Evolutionary conservation across 768 basidiomycete species (phyloP), one percentile per base, ranked within the genome.

Genomic region (Tephrocybe sp.): DNA sequence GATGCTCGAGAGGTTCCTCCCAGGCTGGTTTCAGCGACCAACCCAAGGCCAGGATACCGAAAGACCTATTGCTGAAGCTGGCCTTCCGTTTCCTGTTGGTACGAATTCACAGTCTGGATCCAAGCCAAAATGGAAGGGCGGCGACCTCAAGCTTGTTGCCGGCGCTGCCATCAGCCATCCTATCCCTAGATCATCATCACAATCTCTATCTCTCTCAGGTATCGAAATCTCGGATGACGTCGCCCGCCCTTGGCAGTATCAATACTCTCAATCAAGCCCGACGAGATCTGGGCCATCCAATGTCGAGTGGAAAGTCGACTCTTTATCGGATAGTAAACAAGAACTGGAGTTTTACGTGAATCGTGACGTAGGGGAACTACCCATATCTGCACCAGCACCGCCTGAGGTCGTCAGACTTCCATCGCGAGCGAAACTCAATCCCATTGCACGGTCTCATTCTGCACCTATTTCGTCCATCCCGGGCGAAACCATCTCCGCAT

Each of bases 281-380:
- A 67, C 52, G 63, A 71, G 47, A 57, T 59, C 48, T 43, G 59
- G 54, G 1, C 72, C 72, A n/a, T 66, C 72, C 1, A 64, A 67
- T 30, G 69, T 75, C 40, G 69, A 69, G 10, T 75, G 73, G 74
- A 49, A 71, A 50, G 51, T 45, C 47, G 33, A 15, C 15, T 55
- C 43, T 53, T 53, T 50, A 45, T 41, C 18, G n/a, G 42, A 50
- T 43, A 37, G 44, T 40, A 43, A 34, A 45, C 19, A 44, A 15
- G 45, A 22, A 12, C 21, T 22, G 22, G 22, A 41, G 16, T 12
- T 23, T 4, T 19, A 41, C 24, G 7, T 6, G 10, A 13, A 5
- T 3, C 42, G 16, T 8, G 25, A 29, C 7, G 42, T 18, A 6
- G 4, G 15, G 33, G 15, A 15, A 6, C 4, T n/a, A 15, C 15